Evolutionary conservation across 164 flowering plant species (phyloP).

Genomic region (Chimonanthus salicifolius): DNA sequence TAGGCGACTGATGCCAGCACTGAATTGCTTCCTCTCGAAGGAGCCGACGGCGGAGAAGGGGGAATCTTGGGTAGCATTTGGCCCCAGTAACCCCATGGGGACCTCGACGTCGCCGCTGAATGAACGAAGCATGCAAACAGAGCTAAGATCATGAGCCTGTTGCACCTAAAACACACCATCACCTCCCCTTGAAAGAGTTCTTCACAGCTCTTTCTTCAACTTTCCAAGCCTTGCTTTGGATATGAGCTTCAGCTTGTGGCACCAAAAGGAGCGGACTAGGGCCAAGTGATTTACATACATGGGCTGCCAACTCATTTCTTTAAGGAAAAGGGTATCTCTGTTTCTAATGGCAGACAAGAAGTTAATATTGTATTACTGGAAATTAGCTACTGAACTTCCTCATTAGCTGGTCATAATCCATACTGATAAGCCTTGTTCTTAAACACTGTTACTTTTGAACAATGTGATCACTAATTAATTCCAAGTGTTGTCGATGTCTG

Average conservation of each 20-base stretch:
- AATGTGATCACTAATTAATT: no score
- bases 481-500: no score
- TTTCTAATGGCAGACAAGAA: not conserved
- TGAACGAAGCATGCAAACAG: not conserved
- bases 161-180: constrained; percentile 1
- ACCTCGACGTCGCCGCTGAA: constrained; percentile 1
- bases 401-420: no score
- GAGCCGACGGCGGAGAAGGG: constrained; percentile 4
- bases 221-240: not conserved
- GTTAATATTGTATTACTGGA: not conserved
- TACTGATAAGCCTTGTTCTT: no score
- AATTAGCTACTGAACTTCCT: no score
- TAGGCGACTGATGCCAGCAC: not conserved
- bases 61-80: constrained; percentile 5
- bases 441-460: no score
- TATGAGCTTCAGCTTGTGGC: not conserved
- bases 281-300: not conserved
- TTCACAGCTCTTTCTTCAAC: not conserved
- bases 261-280: not conserved
- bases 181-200: not conserved
- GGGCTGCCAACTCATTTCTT: constrained; percentile 4
- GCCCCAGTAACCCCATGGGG: not conserved
- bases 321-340: not conserved
- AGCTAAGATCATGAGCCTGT: not conserved
- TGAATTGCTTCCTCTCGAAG: constrained; percentile 2